These are phyloP conservation scores for Trapa bicornis DNA, from an alignment of 345 rosid genomes.

Conservation along the genomic window DNA sequence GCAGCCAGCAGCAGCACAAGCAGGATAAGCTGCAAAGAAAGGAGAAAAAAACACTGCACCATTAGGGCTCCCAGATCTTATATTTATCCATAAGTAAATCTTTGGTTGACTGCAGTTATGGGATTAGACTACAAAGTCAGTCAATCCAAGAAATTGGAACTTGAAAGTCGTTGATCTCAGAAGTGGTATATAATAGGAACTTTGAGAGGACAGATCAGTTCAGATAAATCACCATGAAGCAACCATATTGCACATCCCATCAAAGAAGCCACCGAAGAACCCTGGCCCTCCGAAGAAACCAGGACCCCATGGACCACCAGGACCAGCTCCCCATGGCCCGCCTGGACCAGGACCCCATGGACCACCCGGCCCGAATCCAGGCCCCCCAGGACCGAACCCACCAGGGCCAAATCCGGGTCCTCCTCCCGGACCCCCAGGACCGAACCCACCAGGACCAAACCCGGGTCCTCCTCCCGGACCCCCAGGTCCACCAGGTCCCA, in stretches of 20 bases:
- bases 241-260: constrained; percentile 42
- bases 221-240: constrained; percentile 27
- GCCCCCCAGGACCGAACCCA: constrained; percentile 3
- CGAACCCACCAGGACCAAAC: constrained; percentile 7
- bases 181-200: not conserved
- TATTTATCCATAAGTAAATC: no score
- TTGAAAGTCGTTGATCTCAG: no score
- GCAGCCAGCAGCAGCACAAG: constrained; percentile 52
- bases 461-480: constrained; percentile 7
- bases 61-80: no score
- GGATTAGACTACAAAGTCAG: no score
- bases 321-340: constrained; percentile 13
- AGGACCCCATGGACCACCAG: constrained; percentile 6
- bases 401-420: constrained; percentile 16
- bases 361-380: constrained; percentile 10
- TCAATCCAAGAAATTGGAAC: not conserved
- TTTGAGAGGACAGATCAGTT: not conserved
- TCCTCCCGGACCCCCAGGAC: not conserved
- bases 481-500: constrained; percentile 13
- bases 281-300: constrained; percentile 12
- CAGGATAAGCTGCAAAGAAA: constrained; percentile 29
- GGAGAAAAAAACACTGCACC: no score
- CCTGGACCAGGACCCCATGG: constrained; percentile 1
- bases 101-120: no score
- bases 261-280: constrained; percentile 26